These are phyloP conservation scores for Backusella macrospora DNA, from an alignment of 192 early-diverging fungal genomes.

Conservation along the genomic window DNA sequence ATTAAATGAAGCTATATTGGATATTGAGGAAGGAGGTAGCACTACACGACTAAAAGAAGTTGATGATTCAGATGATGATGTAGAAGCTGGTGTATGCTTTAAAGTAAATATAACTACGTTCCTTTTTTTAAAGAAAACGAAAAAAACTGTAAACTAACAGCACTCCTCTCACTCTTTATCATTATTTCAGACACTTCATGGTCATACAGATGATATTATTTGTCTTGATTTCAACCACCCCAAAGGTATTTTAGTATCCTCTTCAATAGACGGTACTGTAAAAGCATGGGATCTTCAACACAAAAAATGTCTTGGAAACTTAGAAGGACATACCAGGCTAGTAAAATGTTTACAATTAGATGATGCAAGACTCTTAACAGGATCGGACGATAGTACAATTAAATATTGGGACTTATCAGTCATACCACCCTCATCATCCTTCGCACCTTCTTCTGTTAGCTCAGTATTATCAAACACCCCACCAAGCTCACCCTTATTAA, in stretches of 20 bases:
- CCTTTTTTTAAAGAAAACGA: neutral
- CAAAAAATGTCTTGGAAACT: conserved; percentile 58
- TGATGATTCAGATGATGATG: conserved; percentile 19
- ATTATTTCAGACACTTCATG: conserved; percentile 48
- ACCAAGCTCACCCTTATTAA: conserved; percentile 5
- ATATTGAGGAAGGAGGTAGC: conserved; percentile 38
- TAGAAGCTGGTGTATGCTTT: conserved; percentile 17
- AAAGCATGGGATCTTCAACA: conserved; percentile 70
- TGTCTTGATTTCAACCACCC: conserved; percentile 62
- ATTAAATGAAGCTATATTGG: conserved; percentile 45
- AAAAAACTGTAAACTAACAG: neutral
- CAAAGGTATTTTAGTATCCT: conserved; percentile 60
- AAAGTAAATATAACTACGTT: conserved; percentile 4
- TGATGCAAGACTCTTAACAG: conserved; percentile 35
- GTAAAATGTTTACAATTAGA: conserved; percentile 44
- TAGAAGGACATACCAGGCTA: conserved; percentile 45
- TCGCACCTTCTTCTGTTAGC: conserved; percentile 11
- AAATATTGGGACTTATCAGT: conserved; percentile 38
- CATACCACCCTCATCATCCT: conserved; percentile 17
- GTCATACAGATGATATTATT: conserved; percentile 64
- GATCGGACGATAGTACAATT: conserved; percentile 36
- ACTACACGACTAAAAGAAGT: neutral
- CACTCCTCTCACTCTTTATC: neutral
- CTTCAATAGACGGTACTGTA: conserved; percentile 70
- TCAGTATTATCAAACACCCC: conserved; percentile 19